These are phyloP conservation scores for Penicillium cosmopolitanum DNA, from an alignment of 495 filamentous ascomycete genomes.

Conservation along the genomic window DNA sequence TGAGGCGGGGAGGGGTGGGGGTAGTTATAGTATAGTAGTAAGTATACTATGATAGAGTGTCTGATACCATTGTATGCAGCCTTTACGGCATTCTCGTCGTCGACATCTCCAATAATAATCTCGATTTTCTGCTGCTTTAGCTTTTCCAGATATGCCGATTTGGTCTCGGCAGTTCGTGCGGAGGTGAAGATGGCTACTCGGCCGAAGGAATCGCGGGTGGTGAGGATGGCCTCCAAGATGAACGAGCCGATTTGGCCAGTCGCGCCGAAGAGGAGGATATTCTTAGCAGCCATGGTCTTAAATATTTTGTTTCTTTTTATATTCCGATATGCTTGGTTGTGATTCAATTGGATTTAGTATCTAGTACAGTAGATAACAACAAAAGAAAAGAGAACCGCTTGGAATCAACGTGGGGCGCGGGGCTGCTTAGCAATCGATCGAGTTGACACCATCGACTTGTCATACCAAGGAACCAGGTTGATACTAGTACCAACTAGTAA, in stretches of 20 bases:
- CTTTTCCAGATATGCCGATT: constrained; percentile 38
- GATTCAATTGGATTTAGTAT: background rate
- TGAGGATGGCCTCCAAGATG: constrained; percentile 63
- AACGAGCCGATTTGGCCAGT: constrained; percentile 69
- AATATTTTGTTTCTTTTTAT: background rate
- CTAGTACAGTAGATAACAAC: background rate
- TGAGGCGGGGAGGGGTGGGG: too few relatives aligned
- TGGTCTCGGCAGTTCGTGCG: constrained; percentile 47
- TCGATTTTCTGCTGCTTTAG: constrained; percentile 55
- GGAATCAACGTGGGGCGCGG: constrained; percentile 19
- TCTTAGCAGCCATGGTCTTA: constrained; percentile 29
- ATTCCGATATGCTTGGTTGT: background rate
- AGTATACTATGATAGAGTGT: background rate
- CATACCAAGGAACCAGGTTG: background rate
- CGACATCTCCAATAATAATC: constrained; percentile 63
- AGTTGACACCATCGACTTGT: constrained; percentile 6
- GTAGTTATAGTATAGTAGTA: background rate
- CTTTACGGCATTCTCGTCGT: constrained; percentile 52
- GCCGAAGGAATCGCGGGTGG: constrained; percentile 53
- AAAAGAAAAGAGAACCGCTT: background rate
- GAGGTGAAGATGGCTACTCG: constrained; percentile 69
- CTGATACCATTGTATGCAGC: constrained; percentile 53
- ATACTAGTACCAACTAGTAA: background rate
- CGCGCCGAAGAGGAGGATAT: constrained; percentile 70
- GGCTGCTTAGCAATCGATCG: constrained; percentile 30